Conservation (phyloP, 75 land plant genomes). For the Sequoiadendron giganteum region DNA sequence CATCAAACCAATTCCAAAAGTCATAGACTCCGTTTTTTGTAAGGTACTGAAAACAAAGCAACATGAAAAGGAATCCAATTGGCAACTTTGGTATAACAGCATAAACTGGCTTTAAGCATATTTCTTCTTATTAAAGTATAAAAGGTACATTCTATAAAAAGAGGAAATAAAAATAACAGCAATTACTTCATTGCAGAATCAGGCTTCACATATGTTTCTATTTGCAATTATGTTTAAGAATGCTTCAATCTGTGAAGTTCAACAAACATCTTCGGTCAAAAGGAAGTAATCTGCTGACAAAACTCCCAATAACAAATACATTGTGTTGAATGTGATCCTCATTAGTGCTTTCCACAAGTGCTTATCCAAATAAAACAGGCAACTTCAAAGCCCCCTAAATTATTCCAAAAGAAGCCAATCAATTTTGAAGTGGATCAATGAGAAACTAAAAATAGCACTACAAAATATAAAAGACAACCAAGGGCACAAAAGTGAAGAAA, state of each 20-base stretch:
- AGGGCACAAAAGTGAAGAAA: too few relatives aligned
- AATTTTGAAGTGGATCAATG: background rate
- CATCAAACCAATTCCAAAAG: conserved; percentile 99
- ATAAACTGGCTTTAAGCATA: background rate
- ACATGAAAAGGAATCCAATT: background rate
- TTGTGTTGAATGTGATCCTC: background rate
- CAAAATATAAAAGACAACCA: too few relatives aligned
- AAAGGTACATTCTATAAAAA: background rate
- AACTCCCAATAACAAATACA: background rate
- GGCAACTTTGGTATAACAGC: background rate
- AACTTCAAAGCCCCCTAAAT: background rate
- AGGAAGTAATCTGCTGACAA: background rate
- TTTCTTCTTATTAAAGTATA: background rate
- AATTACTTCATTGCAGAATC: background rate
- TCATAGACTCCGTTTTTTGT: conserved; percentile 93
- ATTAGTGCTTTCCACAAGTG: background rate
- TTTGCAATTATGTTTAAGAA: background rate
- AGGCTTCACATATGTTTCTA: background rate
- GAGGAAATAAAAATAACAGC: background rate
- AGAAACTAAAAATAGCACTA: background rate
- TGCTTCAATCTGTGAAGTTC: background rate
- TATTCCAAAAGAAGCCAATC: background rate
- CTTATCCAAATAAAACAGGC: background rate
- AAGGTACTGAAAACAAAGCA: conserved; percentile 62
- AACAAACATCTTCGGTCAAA: background rate